These are phyloP conservation scores for Stipa capillata DNA, from an alignment of 176 grass and related monocot genomes.

Conservation along the genomic window DNA sequence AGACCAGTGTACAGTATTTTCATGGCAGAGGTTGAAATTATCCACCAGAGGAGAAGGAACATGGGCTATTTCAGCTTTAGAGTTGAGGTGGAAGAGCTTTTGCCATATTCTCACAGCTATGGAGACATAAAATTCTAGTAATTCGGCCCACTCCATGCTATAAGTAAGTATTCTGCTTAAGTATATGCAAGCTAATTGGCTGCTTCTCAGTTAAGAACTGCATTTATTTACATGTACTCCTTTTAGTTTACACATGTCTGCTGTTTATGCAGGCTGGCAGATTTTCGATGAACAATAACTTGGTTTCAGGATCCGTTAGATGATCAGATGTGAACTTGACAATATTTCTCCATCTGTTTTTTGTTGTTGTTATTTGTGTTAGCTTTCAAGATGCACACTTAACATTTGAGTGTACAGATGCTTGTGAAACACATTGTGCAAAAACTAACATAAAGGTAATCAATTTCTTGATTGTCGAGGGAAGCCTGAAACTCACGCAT, in stretches of 20 bases:
- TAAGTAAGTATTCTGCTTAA: background rate
- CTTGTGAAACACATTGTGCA: background rate
- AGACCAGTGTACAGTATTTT: constrained; percentile 87
- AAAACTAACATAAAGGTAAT: constrained; percentile 48
- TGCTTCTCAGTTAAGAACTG: background rate
- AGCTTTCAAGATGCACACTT: background rate
- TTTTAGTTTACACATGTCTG: constrained; percentile 1
- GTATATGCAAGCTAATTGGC: background rate
- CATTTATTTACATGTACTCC: background rate
- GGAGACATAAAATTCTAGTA: constrained; percentile 49
- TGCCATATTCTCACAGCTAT: constrained; percentile 48
- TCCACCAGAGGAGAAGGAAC: constrained; percentile 54
- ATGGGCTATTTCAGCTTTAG: constrained; percentile 65
- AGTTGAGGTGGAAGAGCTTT: constrained; percentile 89
- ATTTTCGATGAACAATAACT: background rate
- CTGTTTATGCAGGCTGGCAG: background rate
- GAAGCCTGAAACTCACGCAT: background rate
- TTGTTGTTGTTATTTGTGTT: no score
- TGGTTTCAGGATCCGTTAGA: background rate
- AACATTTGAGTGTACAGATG: background rate
- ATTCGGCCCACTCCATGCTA: background rate
- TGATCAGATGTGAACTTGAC: constrained; percentile 24
- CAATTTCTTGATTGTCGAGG: background rate
- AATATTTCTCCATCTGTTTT: constrained; percentile 21
- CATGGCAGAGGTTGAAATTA: constrained; percentile 77